phyloP scores from a whole-genome alignment of 805 yeast species.

The Candida khao-thaluensis region DNA sequence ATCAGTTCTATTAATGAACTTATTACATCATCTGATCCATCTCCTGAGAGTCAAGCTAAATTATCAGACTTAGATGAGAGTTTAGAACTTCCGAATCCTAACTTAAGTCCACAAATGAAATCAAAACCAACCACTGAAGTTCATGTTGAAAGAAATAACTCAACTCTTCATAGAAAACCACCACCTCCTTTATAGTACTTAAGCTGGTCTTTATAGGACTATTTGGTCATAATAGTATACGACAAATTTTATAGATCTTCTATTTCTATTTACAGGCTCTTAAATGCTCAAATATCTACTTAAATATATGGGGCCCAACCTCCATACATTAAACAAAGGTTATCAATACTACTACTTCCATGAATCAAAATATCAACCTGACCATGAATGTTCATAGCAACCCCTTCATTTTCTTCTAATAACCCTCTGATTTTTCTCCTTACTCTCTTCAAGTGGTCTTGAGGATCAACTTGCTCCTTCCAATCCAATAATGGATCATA shows the following conservation, averaged over 20 bases:
- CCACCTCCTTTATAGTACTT: slow-evolving; percentile 16
- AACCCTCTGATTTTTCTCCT: slow-evolving; percentile 83
- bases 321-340: slow-evolving; percentile 80
- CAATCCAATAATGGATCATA: slow-evolving; percentile 91
- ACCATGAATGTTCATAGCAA: slow-evolving; percentile 87
- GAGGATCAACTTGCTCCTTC: slow-evolving; percentile 54
- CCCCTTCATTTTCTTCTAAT: slow-evolving; percentile 70
- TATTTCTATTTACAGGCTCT: too few species aligned
- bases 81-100: not conserved
- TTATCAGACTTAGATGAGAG: slow-evolving; percentile 1
- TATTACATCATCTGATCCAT: not conserved
- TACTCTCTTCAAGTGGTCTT: slow-evolving; percentile 67
- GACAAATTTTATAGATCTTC: too few species aligned
- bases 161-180: slow-evolving; percentile 17
- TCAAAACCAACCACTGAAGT: not conserved
- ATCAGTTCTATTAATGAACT: too few species aligned
- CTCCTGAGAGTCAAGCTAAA: not conserved
- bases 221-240: too few species aligned
- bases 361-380: slow-evolving; percentile 88
- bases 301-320: slow-evolving; percentile 71
- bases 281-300: too few species aligned
- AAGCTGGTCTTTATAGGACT: not conserved
- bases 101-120: slow-evolving; percentile 3
- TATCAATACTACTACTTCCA: slow-evolving; percentile 71
- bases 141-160: not conserved